Conservation (phyloP, 2,329 filamentous ascomycete species). For the Leptographium lundbergii region DNA sequence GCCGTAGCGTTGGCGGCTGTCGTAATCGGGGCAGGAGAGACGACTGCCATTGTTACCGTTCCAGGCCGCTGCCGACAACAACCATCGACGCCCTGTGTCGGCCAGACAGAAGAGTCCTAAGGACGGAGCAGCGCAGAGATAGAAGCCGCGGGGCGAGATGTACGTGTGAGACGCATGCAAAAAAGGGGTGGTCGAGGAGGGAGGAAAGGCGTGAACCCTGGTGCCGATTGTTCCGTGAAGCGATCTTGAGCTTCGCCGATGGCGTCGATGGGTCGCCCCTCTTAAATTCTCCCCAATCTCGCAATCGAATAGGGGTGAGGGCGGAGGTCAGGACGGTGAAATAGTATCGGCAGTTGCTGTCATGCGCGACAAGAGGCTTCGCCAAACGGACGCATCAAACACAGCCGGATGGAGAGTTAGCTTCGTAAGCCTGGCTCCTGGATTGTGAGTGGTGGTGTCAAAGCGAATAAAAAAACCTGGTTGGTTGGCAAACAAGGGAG, state of each 20-base stretch:
- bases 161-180: neutral
- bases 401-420: neutral
- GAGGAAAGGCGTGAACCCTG: neutral
- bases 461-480: neutral
- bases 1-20: conserved; percentile 19
- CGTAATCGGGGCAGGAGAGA: conserved; percentile 36
- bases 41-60: conserved; percentile 33
- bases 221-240: neutral
- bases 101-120: neutral
- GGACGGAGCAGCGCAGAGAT: too few relatives aligned
- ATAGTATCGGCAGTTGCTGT: neutral
- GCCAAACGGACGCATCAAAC: neutral
- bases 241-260: neutral
- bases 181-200: neutral
- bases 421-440: neutral
- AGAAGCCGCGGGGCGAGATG: neutral
- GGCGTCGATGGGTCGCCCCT: neutral
- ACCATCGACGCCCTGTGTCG: conserved; percentile 1
- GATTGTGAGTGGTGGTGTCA: neutral
- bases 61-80: neutral
- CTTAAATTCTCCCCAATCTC: neutral
- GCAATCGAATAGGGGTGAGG: neutral
- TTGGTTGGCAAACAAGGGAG: neutral
- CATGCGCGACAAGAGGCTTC: neutral
- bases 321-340: neutral